Evolutionary conservation across 2,329 filamentous ascomycete species (phyloP).

Genomic region (Alternaria conjuncta): DNA sequence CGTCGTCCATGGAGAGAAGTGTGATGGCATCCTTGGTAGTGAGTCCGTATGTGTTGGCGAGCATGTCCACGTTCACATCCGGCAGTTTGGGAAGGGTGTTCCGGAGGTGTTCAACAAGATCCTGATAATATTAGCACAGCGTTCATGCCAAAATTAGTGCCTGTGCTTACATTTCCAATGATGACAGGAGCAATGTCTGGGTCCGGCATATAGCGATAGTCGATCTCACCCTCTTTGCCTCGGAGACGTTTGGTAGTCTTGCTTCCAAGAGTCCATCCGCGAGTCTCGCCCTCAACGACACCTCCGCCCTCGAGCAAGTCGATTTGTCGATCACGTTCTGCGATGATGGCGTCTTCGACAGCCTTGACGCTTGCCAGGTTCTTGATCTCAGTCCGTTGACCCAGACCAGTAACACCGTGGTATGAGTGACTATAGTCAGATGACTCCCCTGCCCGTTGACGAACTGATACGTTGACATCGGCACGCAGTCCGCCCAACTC

Average conservation of each 20-base stretch:
- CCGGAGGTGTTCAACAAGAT: slow-evolving; percentile 70
- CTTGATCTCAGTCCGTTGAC: slow-evolving; percentile 95
- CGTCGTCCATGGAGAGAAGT: slow-evolving; percentile 77
- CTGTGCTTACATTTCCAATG: slow-evolving; percentile 61
- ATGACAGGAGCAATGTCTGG: slow-evolving; percentile 84
- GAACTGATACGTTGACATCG: slow-evolving; percentile 94
- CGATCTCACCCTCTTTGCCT: slow-evolving; percentile 95
- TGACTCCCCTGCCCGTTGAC: slow-evolving; percentile 52
- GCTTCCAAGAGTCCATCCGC: slow-evolving; percentile 87
- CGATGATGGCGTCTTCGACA: slow-evolving; percentile 91
- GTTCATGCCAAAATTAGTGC: neutral
- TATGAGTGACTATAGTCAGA: slow-evolving; percentile 55
- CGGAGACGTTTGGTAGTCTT: slow-evolving; percentile 81
- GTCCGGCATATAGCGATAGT: slow-evolving; percentile 98
- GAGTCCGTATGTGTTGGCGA: slow-evolving; percentile 70
- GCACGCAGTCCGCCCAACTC: slow-evolving; percentile 88
- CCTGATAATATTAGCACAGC: slow-evolving; percentile 40
- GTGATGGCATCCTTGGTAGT: slow-evolving; percentile 83
- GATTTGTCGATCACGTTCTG: slow-evolving; percentile 90
- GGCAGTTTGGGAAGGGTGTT: slow-evolving; percentile 72
- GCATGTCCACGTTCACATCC: slow-evolving; percentile 69
- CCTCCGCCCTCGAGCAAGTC: slow-evolving; percentile 77
- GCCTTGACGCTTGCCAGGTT: slow-evolving; percentile 95
- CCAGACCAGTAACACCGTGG: slow-evolving; percentile 67
- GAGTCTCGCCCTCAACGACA: slow-evolving; percentile 80